A percentile compares a stretch with the other conserved stretches of the same genome.
phyloP scores from a whole-genome alignment of 371 early-diverging fungal genomes.

The Syncephalastrum monosporum region DNA sequence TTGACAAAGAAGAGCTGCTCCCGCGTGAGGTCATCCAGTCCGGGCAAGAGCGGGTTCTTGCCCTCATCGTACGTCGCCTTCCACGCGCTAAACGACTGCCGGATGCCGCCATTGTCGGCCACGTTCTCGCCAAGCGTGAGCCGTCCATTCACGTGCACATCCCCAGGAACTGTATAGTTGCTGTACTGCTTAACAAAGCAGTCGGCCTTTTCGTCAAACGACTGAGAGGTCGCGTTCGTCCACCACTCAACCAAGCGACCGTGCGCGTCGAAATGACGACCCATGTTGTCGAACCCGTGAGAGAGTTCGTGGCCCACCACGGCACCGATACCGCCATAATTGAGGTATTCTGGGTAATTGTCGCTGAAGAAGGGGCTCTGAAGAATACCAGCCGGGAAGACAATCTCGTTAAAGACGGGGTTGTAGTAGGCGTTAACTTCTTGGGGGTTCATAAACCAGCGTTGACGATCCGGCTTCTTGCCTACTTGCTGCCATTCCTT shows the following conservation, averaged over 20 bases:
- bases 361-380: conserved; percentile 50
- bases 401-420: conserved; percentile 43
- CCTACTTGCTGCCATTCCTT: conserved; percentile 29
- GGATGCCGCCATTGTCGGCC: conserved; percentile 68
- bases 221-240: conserved; percentile 44
- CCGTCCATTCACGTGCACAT: conserved; percentile 55
- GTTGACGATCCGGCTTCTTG: conserved; percentile 42
- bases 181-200: conserved; percentile 67
- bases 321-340: conserved; percentile 14
- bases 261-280: conserved; percentile 51
- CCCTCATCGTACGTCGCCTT: conserved; percentile 27
- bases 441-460: conserved; percentile 59
- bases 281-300: conserved; percentile 59
- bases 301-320: conserved; percentile 13
- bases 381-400: conserved; percentile 52
- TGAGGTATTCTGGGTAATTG: conserved; percentile 33
- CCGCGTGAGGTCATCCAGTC: conserved; percentile 43
- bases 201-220: conserved; percentile 50
- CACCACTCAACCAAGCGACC: conserved; percentile 63
- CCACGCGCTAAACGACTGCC: conserved; percentile 45
- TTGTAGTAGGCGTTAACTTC: conserved; percentile 66
- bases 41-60: conserved; percentile 34
- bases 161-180: conserved; percentile 44
- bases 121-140: conserved; percentile 70
- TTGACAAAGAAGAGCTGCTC: conserved; percentile 58